Base-by-base conservation (phyloP, 768 basidiomycete genomes). In the Suillus variegatus region DNA sequence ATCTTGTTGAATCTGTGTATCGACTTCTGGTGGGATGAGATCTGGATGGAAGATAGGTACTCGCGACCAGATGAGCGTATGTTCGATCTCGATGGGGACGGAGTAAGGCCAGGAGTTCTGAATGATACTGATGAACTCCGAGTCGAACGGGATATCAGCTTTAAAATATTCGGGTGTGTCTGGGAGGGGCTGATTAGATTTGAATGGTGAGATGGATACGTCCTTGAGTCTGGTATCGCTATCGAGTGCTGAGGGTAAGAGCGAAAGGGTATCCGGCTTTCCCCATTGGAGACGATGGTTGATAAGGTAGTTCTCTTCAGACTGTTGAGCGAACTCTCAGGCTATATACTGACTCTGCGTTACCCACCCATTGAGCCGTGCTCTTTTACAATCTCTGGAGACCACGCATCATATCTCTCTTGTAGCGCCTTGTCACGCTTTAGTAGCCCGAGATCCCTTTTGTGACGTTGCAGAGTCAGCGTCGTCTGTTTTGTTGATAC, bases 51-150 rank as follows among this genome's bases (percentile, higher is more conserved):
- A 85, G 64, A 94, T 82, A 3, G 92, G 91, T 3, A 92, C 72
- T 18, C 86, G 83, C 8, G 89, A 88, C 94, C 94, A 95, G 63
- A 94, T 82, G 25, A 94, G 77, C 28, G 84, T 83, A 74, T 94
- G 92, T 67, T 92, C 90, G 36, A 94, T 80, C 64, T 89, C 87
- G 3, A 83, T 71, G 3, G 92, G 93, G 13, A 93, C 92, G 82
- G 91, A 93, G 75, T 95, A 95, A 0, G 93, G 93, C 93, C 93
- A 95, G 73, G 94, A 92, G 71, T 94, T 93, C 70, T 81, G 87
- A 55, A 90, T 90, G 66, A 94, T 87, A 70, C 87, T 90, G 68
- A 92, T 78, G 61, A 86, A 78, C 43, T 86, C 78, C 14, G 81
- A 78, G 66, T 66, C 51, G 25, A 66, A 69, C 0, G 89, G 85